Percentiles rank a stretch among this genome's conserved stretches.
Evolutionary conservation across 768 basidiomycete genomes (phyloP).

Genomic region (Cyclocybe aegerita): DNA sequence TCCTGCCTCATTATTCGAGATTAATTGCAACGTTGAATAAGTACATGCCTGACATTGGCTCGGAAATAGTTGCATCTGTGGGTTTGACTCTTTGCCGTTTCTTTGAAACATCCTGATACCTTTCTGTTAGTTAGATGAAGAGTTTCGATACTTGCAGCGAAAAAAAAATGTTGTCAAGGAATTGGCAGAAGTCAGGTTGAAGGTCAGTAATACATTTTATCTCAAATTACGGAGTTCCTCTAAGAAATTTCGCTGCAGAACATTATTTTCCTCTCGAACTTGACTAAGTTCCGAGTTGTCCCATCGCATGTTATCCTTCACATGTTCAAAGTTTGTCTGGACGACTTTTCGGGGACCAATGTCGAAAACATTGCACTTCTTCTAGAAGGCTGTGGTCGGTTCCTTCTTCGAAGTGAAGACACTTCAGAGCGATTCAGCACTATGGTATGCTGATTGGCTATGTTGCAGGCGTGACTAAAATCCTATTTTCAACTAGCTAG

Average conservation of each 20-base stretch:
- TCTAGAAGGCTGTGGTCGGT: constrained; percentile 92
- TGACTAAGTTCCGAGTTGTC: constrained; percentile 95
- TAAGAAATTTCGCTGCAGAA: constrained; percentile 53
- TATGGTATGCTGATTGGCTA: constrained; percentile 59
- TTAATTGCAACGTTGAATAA: constrained; percentile 83
- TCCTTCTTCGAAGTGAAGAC: constrained; percentile 82
- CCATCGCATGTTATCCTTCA: constrained; percentile 91
- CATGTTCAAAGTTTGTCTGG: constrained; percentile 95
- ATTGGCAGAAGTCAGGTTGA: constrained; percentile 79
- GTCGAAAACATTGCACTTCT: constrained; percentile 91
- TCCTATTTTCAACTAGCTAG: constrained; percentile 52
- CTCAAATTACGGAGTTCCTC: background rate
- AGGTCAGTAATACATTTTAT: constrained; percentile 45
- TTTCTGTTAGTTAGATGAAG: constrained; percentile 80
- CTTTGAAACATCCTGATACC: constrained; percentile 2
- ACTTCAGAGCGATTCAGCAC: constrained; percentile 84
- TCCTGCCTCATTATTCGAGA: constrained; percentile 91
- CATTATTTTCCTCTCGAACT: constrained; percentile 79
- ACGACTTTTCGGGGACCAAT: constrained; percentile 91
- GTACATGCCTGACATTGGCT: constrained; percentile 93
- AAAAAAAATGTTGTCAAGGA: constrained; percentile 95
- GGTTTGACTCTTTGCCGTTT: constrained; percentile 27
- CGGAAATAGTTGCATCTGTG: constrained; percentile 78
- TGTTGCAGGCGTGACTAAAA: background rate
- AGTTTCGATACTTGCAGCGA: constrained; percentile 91